A percentile compares a stretch with the other conserved stretches of the same genome.
phyloP scores from a whole-genome alignment of 257 asterid species.

The Solanum bulbocastanum region DNA sequence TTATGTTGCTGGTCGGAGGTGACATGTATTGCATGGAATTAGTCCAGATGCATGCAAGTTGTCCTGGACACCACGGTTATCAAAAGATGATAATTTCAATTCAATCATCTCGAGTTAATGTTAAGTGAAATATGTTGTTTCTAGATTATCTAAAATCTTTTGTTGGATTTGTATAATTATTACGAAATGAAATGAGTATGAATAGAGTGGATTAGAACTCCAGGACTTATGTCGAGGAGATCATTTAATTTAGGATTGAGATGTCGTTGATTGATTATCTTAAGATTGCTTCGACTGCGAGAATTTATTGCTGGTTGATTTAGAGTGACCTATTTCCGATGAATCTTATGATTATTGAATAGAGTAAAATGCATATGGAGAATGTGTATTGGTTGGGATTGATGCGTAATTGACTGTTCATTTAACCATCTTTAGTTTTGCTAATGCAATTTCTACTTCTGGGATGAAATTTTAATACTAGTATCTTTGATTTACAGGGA shows the following conservation, averaged over 20 bases:
- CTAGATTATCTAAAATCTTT: not conserved
- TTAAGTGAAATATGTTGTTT: not conserved
- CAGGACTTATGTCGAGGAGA: not conserved
- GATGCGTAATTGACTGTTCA: not conserved
- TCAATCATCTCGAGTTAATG: not conserved
- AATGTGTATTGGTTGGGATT: not conserved
- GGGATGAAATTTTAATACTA: not conserved
- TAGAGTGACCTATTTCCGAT: not conserved
- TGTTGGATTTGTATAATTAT: not conserved
- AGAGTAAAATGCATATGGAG: not conserved
- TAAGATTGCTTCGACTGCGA: not conserved
- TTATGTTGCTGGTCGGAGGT: not conserved
- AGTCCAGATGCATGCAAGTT: not conserved
- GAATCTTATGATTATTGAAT: not conserved
- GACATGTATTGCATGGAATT: not conserved
- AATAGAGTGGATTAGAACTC: not conserved
- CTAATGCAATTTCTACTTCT: not conserved
- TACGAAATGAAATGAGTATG: not conserved
- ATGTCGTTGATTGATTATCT: not conserved
- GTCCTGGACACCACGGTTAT: not conserved
- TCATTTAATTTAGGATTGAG: not conserved
- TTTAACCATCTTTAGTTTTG: not conserved
- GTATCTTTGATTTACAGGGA: slow-evolving; percentile 25
- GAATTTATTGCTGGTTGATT: not conserved
- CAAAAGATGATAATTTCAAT: not conserved